phyloP scores from a whole-genome alignment of 169 alveolate species.

The Miamiensis avidus region DNA sequence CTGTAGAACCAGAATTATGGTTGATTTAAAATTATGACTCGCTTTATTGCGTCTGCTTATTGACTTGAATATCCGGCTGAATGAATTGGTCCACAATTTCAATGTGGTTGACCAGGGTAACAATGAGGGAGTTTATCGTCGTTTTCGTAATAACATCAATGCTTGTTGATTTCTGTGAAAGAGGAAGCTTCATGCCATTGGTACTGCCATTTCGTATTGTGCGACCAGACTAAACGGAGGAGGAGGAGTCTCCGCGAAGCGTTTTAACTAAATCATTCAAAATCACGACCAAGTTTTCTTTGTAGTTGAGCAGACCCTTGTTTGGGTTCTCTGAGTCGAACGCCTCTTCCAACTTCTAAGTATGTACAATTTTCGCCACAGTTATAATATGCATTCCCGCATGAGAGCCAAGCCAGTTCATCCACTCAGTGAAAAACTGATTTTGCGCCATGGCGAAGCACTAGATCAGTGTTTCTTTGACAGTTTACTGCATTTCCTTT shows the following conservation, averaged over 20 bases:
- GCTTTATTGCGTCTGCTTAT: neutral
- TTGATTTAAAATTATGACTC: neutral
- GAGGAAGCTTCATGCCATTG: too few relatives aligned
- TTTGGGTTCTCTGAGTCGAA: neutral
- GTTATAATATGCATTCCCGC: neutral
- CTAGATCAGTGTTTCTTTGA: neutral
- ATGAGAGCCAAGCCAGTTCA: neutral
- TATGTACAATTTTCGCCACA: neutral
- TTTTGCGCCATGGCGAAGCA: neutral
- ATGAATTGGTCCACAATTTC: neutral
- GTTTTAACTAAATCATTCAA: neutral
- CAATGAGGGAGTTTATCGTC: neutral
- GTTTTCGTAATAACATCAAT: neutral
- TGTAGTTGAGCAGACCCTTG: neutral
- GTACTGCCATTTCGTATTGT: too few relatives aligned
- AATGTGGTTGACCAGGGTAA: neutral
- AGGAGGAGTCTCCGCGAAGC: neutral
- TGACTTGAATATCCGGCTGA: neutral
- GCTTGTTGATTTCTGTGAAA: too few relatives aligned
- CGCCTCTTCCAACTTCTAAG: neutral
- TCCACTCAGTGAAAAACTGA: neutral
- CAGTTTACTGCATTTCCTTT: slow-evolving; percentile 70
- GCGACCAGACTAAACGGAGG: too few relatives aligned
- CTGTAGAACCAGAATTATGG: neutral
- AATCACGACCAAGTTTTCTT: neutral